A percentile compares a stretch with the other conserved stretches of the same genome.
Conservation (phyloP, 179 eudicot genomes). For the Monotropa hypopitys region DNA sequence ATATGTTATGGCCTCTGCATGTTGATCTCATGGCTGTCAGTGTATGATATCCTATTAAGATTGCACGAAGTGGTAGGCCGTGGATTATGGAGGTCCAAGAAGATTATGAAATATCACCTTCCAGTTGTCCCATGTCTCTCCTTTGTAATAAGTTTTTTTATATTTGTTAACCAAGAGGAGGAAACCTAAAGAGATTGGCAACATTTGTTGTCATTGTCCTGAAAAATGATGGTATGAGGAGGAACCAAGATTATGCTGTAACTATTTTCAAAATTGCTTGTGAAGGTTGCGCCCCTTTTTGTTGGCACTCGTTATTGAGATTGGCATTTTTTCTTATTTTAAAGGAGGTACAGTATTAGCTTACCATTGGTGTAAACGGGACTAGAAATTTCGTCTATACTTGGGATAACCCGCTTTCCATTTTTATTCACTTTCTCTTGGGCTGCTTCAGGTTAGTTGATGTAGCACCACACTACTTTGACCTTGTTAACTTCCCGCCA, state of each 20-base stretch:
- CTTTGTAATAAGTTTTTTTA: not conserved
- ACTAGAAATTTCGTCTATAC: no score
- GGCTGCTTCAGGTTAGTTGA: constrained; percentile 61
- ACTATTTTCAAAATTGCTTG: not conserved
- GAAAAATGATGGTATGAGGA: not conserved
- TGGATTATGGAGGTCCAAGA: not conserved
- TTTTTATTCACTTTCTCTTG: not conserved
- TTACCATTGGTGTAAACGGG: not conserved
- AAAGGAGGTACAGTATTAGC: not conserved
- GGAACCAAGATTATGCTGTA: no score
- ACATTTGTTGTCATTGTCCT: not conserved
- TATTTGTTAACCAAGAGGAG: not conserved
- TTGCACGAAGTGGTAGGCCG: not conserved
- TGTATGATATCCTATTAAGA: not conserved
- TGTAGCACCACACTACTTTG: constrained; percentile 81
- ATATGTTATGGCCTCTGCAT: not conserved
- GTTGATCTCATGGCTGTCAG: not conserved
- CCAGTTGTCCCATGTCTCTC: not conserved
- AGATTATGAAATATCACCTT: not conserved
- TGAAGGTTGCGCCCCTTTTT: not conserved
- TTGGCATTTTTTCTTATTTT: not conserved
- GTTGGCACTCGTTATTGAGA: not conserved
- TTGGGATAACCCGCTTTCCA: not conserved
- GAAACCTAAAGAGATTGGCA: not conserved
- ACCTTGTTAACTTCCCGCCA: constrained; percentile 71